A percentile compares a stretch with the other conserved stretches of the same genome.
These are phyloP conservation scores for Saccharomycopsis capsularis DNA, from an alignment of 805 yeast species.

Conservation along the genomic window DNA sequence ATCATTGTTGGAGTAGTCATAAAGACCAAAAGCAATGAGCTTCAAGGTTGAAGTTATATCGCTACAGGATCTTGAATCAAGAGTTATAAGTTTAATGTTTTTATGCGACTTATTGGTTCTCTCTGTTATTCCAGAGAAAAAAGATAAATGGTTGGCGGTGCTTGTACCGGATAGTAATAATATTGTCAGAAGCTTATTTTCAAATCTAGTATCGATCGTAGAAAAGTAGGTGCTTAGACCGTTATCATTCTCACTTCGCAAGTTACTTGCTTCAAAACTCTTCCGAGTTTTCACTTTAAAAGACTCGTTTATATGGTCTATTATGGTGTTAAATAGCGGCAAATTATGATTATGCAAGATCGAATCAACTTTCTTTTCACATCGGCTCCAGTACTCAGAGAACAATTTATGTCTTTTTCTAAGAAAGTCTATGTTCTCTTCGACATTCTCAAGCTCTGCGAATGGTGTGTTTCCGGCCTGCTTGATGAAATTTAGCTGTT, in stretches of 20 bases:
- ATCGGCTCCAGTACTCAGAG: conserved; percentile 5
- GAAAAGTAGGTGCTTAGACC: neutral
- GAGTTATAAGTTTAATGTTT: conserved; percentile 10
- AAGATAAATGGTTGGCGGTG: conserved; percentile 12
- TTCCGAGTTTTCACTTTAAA: neutral
- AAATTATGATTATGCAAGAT: conserved; percentile 3
- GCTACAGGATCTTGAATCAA: conserved; percentile 15
- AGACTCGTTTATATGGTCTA: neutral
- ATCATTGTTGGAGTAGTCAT: neutral
- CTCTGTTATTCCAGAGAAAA: conserved; percentile 4
- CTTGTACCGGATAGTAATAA: conserved; percentile 17
- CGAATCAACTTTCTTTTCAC: conserved; percentile 1
- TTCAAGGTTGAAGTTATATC: conserved; percentile 11
- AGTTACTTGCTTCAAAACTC: neutral
- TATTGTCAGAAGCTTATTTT: conserved; percentile 10
- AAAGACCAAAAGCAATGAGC: conserved; percentile 3
- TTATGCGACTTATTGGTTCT: neutral
- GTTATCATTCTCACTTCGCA: too few relatives aligned
- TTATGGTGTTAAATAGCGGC: conserved; percentile 9
- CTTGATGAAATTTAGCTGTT: neutral
- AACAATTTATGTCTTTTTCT: conserved; percentile 2
- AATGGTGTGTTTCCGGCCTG: conserved; percentile 3
- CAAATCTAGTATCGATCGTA: neutral
- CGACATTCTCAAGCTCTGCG: neutral
- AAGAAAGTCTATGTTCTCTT: conserved; percentile 1